Evolutionary conservation across 1,284 basidiomycete species (phyloP).

Genomic region (Ganoderma lucidum): DNA sequence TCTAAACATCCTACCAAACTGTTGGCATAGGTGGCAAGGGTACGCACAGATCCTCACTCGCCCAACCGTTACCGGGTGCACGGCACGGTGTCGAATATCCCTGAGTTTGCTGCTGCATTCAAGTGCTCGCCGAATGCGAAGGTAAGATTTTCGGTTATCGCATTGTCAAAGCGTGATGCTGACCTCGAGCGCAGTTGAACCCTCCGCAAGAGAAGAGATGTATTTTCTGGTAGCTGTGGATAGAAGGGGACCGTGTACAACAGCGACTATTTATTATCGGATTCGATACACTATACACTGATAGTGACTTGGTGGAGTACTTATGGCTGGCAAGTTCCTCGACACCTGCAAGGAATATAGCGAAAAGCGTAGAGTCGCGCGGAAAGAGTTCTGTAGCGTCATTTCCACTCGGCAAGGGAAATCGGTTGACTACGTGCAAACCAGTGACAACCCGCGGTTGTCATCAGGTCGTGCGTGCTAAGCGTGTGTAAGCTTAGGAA

Average conservation of each 20-base stretch:
- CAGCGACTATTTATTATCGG: neutral
- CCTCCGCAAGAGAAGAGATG: conserved; percentile 73
- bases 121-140: conserved; percentile 75
- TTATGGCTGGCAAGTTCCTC: neutral
- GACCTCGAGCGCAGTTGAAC: conserved; percentile 57
- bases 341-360: neutral
- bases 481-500: conserved; percentile 1
- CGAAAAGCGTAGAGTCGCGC: neutral
- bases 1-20: conserved; percentile 33
- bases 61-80: conserved; percentile 82
- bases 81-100: conserved; percentile 83
- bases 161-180: conserved; percentile 5
- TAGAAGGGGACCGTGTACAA: conserved; percentile 1
- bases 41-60: conserved; percentile 90
- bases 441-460: neutral
- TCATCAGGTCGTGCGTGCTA: neutral
- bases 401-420: neutral
- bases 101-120: conserved; percentile 83
- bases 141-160: conserved; percentile 46
- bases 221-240: conserved; percentile 63
- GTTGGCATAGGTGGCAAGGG: conserved; percentile 67
- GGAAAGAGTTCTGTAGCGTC: neutral
- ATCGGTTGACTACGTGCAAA: neutral
- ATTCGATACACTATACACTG: conserved; percentile 1
- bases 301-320: neutral